phyloP scores from a whole-genome alignment of 768 basidiomycete genomes.

The Russula sp. region DNA sequence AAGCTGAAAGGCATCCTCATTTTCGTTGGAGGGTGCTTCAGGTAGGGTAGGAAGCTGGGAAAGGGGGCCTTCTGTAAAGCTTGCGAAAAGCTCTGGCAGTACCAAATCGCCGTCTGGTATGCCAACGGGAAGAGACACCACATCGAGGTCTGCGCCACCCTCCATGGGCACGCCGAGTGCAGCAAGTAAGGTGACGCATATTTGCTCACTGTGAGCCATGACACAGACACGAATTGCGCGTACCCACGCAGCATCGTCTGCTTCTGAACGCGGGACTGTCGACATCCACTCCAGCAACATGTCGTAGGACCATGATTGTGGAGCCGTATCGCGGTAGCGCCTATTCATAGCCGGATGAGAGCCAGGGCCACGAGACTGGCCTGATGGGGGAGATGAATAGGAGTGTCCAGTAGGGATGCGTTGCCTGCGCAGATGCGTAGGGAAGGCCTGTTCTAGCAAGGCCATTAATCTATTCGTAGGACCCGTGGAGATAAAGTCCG shows the following conservation, averaged over 20 bases:
- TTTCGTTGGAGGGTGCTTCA: conserved; percentile 3
- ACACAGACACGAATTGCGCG: conserved; percentile 19
- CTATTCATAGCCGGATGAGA: background rate
- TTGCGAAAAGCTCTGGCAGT: conserved; percentile 13
- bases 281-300: conserved; percentile 22
- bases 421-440: conserved; percentile 12
- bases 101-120: conserved; percentile 3
- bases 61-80: conserved; percentile 3
- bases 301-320: conserved; percentile 17
- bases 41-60: conserved; percentile 12
- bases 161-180: conserved; percentile 23
- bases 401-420: background rate
- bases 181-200: conserved; percentile 19
- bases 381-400: background rate
- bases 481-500: conserved; percentile 19
- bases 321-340: background rate
- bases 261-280: conserved; percentile 14
- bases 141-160: conserved; percentile 17
- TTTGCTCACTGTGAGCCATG: conserved; percentile 22
- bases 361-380: background rate
- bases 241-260: conserved; percentile 18
- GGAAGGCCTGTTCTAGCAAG: conserved; percentile 21
- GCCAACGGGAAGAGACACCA: conserved; percentile 11
- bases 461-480: conserved; percentile 22
- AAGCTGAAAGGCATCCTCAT: conserved; percentile 19